Evolutionary conservation across 228 moss, liverwort and hornwort species (phyloP), one percentile per base, ranked within the genome.

Genomic region (Sphagnum fallax): DNA sequence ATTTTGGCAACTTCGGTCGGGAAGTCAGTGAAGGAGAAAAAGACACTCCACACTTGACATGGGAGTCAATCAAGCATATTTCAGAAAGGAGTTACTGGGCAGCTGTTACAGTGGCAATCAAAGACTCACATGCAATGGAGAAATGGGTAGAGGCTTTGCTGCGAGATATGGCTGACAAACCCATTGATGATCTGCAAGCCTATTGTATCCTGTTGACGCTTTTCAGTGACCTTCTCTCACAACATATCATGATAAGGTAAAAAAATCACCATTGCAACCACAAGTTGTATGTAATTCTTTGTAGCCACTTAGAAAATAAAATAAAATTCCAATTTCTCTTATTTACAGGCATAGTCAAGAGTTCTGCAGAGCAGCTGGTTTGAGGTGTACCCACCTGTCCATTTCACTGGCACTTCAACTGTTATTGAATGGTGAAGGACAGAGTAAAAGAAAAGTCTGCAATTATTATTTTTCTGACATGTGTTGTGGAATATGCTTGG

Each of bases 121-220:
- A 87, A 78, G 90, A 97, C 72, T 87, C 87, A 58, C 84, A 93
- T 82, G 93, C 93, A 52, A 78, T 97, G 79, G 97, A 93, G 66
- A 86, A 83, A 65, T 82, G 91, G 80, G 81, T 88, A 64, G 97
- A 93, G 75, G 78, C 87, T 72, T 72, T 93, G 13, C 76, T 93
- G 32, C 90, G 75, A 75, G 88, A 91, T 71, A 85, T 91, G 78
- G 84, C 71, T 72, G 70, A 49, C 59, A 82, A 67, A 73, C 12
- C 82, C 48, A 60, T 88, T 52, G 72, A 83, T 53, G 90, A 97
- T 76, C 47, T 72, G 69, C 75, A 91, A 73, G 93, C 93, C 52
- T 85, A 82, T 74, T 88, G 83, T 72, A 74, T 74, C 47, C 69
- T 97, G 70, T 86, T 83, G 75, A 75, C 80, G 77, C 67, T 87